Evolutionary conservation across 805 yeast genomes (phyloP), one percentile per base, ranked within the genome.

Genomic region (Yamadazyma endophytica): DNA sequence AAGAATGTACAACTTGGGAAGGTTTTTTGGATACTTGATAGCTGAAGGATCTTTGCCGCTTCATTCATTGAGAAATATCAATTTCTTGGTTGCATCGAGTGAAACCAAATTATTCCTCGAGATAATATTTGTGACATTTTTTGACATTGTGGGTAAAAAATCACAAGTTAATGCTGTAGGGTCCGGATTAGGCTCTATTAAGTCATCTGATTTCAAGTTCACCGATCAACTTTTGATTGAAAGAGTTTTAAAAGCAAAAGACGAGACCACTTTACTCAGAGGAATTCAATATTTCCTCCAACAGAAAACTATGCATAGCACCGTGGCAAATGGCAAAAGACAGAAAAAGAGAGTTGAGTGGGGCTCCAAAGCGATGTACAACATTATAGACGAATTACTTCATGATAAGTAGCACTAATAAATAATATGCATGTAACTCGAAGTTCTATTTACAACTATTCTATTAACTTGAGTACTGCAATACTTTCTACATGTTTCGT

Each of bases 401-500:
- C 17, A 9, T 4, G 17, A 24, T 29, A 9, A 20, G 9, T 20
- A 9, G n/a, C 22, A 9, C 9, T 20, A 20, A 20, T n/a, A 9
- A 20, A 9, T 9, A 20, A 20, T 20, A 9, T 19, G 8, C 8
- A 19, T 19, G 21, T 19, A 19, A 19, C 11, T 24, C 15, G 15
- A 24, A 14, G 6, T 24, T 9, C 8, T 19, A 19, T 19, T 9
- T 19, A 19, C 21, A 19, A 19, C 8, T 13, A 21, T 20, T 31
- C 9, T 14, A 28, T 21, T 25, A 44, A 35, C 34, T 59, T 58
- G 20, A 75, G 44, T 6, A 75, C 57, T 1, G 77, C 78, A 18
- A 75, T 70, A 22, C 76, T 58, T 50, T 74, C 80, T 20, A 74
- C 77, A 50, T 86, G 96, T 49, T 87, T 90, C 0, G 96, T 87